Evolutionary conservation across 495 filamentous ascomycete species (phyloP).

Genomic region (Podospora pseudoanserina): DNA sequence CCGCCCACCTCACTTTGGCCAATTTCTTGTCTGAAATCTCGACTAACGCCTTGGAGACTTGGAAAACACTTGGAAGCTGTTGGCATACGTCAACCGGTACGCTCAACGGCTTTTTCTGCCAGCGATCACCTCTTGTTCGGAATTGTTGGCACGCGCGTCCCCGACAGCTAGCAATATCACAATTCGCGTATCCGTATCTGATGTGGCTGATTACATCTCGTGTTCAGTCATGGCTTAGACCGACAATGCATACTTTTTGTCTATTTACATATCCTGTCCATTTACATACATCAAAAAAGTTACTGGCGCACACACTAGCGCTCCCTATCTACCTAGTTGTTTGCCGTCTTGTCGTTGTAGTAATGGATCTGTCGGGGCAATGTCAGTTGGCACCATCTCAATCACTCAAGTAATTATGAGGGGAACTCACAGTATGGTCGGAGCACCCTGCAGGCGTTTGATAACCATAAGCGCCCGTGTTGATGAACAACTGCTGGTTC

Average conservation of each 20-base stretch:
- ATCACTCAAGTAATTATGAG: neutral
- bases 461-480: slow-evolving; percentile 57
- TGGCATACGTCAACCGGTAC: neutral
- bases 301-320: neutral
- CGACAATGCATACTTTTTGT: neutral
- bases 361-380: slow-evolving; percentile 27
- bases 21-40: neutral
- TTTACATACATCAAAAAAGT: neutral
- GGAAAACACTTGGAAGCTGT: neutral
- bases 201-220: neutral
- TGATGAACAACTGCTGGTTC: slow-evolving; percentile 53
- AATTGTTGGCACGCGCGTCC: neutral
- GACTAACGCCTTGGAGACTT: neutral
- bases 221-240: neutral
- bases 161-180: no score
- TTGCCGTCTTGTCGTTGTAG: slow-evolving; percentile 37
- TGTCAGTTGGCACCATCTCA: neutral
- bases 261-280: slow-evolving; percentile 1
- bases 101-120: neutral
- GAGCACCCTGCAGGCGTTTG: slow-evolving; percentile 55
- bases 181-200: neutral
- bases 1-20: neutral
- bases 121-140: neutral
- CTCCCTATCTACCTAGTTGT: slow-evolving; percentile 18
- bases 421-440: slow-evolving; percentile 54